phyloP scores from a whole-genome alignment of 2,329 filamentous ascomycete species.

The Fusarium nematophilum region DNA sequence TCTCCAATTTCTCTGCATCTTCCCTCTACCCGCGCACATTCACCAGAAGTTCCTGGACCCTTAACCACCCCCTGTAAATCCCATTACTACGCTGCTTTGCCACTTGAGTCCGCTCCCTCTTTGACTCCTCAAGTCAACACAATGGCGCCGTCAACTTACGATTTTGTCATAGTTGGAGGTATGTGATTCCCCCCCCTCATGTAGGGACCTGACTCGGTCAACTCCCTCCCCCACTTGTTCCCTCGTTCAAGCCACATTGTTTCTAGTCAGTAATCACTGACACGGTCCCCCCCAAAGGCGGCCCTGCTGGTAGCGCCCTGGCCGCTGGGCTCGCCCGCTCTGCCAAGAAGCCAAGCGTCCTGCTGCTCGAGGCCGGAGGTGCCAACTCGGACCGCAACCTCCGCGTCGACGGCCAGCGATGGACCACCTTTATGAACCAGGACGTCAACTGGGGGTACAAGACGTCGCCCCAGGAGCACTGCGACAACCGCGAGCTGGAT shows the following conservation, averaged over 20 bases:
- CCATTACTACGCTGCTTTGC: not conserved
- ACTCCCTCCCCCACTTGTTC: not conserved
- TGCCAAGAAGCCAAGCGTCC: constrained; percentile 60
- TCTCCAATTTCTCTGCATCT: too few species aligned
- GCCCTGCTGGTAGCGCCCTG: constrained; percentile 69
- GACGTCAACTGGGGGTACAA: constrained; percentile 66
- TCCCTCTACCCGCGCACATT: too few species aligned
- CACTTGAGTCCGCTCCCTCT: not conserved
- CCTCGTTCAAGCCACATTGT: constrained; percentile 1
- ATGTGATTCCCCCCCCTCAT: constrained; percentile 3
- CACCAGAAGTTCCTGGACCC: too few species aligned
- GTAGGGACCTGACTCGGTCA: not conserved
- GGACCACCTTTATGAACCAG: constrained; percentile 59
- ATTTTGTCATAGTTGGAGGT: constrained; percentile 40
- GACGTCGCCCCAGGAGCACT: constrained; percentile 58
- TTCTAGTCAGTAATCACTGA: not conserved
- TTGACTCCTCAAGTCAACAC: not conserved
- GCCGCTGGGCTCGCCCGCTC: constrained; percentile 64
- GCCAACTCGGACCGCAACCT: constrained; percentile 58
- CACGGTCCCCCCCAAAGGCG: constrained; percentile 42
- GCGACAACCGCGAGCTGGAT: constrained; percentile 56
- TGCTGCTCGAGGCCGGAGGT: constrained; percentile 71
- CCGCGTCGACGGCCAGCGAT: constrained; percentile 67
- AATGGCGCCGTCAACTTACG: constrained; percentile 24
- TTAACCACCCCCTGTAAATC: too few species aligned